These are phyloP conservation scores for Sporothrix euskadiensis DNA, from an alignment of 2,329 filamentous ascomycete genomes.

Conservation along the genomic window DNA sequence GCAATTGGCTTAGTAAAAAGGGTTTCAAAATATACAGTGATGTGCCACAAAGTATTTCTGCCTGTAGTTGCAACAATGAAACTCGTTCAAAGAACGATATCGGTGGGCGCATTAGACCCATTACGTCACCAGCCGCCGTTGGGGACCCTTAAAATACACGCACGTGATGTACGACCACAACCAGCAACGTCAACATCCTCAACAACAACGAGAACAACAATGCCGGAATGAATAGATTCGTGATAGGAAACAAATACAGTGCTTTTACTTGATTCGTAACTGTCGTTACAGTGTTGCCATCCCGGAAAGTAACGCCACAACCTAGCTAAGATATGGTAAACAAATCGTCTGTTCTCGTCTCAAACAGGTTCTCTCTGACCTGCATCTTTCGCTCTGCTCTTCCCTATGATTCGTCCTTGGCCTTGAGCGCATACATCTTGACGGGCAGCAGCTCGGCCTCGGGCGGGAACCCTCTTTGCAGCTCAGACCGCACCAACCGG, in stretches of 20 bases:
- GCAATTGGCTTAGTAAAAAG: not conserved
- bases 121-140: not conserved
- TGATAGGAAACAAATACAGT: not conserved
- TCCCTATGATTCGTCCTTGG: slow-evolving; percentile 35
- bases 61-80: not conserved
- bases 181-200: not conserved
- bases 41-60: slow-evolving; percentile 1
- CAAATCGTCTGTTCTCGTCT: not conserved
- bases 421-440: slow-evolving; percentile 73
- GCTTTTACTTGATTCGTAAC: not conserved
- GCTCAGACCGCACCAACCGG: slow-evolving; percentile 66
- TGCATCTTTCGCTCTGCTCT: not conserved
- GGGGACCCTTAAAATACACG: not conserved
- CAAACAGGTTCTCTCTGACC: not conserved
- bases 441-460: slow-evolving; percentile 66
- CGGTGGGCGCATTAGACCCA: not conserved
- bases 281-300: no score
- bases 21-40: not conserved
- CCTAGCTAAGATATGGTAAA: not conserved
- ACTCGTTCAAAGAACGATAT: not conserved
- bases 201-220: not conserved
- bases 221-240: not conserved
- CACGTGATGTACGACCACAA: not conserved
- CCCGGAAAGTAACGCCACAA: not conserved
- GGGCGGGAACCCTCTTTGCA: slow-evolving; percentile 70